Evolutionary conservation across 163 green algal genomes (phyloP), one percentile per base, ranked within the genome.

Genomic region (Scenedesmus sp.): DNA sequence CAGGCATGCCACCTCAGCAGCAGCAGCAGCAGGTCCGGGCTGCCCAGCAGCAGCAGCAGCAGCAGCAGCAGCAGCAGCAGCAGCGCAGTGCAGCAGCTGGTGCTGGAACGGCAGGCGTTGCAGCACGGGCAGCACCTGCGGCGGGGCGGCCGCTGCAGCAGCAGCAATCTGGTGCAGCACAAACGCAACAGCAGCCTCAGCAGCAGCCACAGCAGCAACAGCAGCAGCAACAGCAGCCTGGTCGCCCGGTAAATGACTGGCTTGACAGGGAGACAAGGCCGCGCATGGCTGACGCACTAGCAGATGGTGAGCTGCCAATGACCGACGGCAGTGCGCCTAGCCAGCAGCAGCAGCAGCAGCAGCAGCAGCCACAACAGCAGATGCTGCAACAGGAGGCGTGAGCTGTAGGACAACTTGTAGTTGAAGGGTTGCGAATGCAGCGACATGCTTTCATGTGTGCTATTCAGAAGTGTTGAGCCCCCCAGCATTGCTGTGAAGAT

Each of bases 161-260:
- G 51, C 43, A 51, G 37, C 22, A 5, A 12, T 20, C 43, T 20
- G 46, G n/a, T 49, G 44, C 6, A 43, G 51, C 35, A 68, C 24
- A 24, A 6, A 7, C 46, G 30, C 16, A 33, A 73, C 79, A 81
- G 37, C 89, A 85, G 43, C 42, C 26, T 46, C 73, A 76, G 59
- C 65, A 86, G 78, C 81, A 72, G 80, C 44, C 42, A n/a, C 68
- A 78, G 86, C 80, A 81, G 59, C 85, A 44, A 13, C 35, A n/a
- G 61, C 18, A 35, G 12, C 84, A 87, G 78, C n/a, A 43, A n/a
- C 40, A 49, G 78, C 56, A 49, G 56, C 43, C 33, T 40, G 88
- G 88, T 30, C 80, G 88, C 13, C 81, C 46, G 24, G 73, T 92
- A 4, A 72, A 92, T 68, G 89, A 92, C 5, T 89, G 68, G 81